Evolutionary conservation across 345 rosid species (phyloP).

Genomic region (Laguncularia racemosa): DNA sequence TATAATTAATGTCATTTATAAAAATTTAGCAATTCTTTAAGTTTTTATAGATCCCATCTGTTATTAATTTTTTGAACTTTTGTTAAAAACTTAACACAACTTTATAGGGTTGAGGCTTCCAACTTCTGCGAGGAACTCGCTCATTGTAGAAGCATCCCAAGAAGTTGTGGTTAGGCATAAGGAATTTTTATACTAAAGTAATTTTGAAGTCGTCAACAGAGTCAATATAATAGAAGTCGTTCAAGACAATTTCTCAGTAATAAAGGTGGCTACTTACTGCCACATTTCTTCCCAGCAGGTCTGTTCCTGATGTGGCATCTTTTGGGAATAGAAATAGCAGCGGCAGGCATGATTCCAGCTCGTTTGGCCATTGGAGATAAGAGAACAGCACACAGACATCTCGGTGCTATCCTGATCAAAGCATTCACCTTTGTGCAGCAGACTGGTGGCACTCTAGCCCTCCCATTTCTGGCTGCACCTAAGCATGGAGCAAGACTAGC

Average conservation of each 20-base stretch:
- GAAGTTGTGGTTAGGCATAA: too few relatives aligned
- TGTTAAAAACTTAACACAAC: too few relatives aligned
- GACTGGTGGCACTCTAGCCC: conserved; percentile 42
- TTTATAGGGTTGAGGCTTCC: too few relatives aligned
- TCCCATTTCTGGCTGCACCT: conserved; percentile 46
- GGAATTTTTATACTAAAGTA: too few relatives aligned
- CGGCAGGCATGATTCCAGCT: conserved; percentile 69
- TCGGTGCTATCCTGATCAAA: conserved; percentile 56
- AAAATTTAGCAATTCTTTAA: too few relatives aligned
- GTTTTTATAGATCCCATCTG: too few relatives aligned
- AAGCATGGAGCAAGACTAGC: conserved; percentile 74
- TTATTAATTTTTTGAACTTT: too few relatives aligned
- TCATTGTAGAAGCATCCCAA: too few relatives aligned
- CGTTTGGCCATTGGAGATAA: conserved; percentile 75
- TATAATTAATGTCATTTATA: too few relatives aligned
- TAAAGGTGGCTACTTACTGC: conserved; percentile 38
- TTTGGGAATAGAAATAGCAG: conserved; percentile 70
- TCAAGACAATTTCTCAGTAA: neutral
- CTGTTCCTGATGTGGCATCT: conserved; percentile 76
- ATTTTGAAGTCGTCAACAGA: too few relatives aligned
- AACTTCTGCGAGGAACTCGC: too few relatives aligned
- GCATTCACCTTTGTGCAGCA: conserved; percentile 71
- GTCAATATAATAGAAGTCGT: too few relatives aligned
- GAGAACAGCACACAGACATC: conserved; percentile 67
- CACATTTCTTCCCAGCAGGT: conserved; percentile 68